These are phyloP conservation scores for Lactifluus pinguis DNA, from an alignment of 768 basidiomycete species.

Conservation along the genomic window DNA sequence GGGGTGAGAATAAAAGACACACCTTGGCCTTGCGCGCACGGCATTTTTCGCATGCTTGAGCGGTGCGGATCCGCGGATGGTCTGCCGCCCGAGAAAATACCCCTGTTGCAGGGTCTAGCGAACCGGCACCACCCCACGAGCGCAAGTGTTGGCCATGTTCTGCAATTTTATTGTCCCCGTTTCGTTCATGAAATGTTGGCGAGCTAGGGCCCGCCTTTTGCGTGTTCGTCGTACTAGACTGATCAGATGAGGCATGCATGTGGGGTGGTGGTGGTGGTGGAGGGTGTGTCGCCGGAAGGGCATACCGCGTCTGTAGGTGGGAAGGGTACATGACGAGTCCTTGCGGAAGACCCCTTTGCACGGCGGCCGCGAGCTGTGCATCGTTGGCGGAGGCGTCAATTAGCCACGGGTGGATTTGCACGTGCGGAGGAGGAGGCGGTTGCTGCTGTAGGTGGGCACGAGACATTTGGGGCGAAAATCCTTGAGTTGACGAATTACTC, in stretches of 20 bases:
- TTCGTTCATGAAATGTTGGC: background rate
- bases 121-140: conserved; percentile 33
- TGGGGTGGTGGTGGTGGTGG: background rate
- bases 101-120: conserved; percentile 55
- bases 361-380: background rate
- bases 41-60: conserved; percentile 71
- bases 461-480: background rate
- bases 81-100: conserved; percentile 58
- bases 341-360: background rate
- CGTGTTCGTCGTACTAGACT: background rate
- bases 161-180: background rate
- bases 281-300: background rate
- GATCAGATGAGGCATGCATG: background rate
- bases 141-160: background rate
- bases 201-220: background rate
- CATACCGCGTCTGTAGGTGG: background rate
- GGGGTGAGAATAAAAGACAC: conserved; percentile 16
- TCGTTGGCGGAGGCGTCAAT: background rate
- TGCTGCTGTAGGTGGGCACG: background rate
- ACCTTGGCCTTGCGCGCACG: conserved; percentile 69
- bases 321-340: background rate
- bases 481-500: background rate
- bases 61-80: conserved; percentile 56
- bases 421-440: background rate
- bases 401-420: background rate